Evolutionary conservation across 805 yeast species (phyloP).

Genomic region (Ogataea populi-albae): DNA sequence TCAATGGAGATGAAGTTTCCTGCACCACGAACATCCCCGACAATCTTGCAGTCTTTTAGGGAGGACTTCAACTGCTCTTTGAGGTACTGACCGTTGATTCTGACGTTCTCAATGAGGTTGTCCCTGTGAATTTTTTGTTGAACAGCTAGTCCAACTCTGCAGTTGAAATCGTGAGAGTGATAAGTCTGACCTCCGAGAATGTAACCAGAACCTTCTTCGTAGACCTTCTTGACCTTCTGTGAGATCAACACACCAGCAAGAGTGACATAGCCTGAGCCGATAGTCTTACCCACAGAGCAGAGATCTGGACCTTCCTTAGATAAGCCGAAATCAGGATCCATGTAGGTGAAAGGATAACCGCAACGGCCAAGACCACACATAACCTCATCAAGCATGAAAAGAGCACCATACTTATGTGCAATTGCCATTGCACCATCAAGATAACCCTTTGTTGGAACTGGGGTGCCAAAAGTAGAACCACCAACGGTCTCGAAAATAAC

Average conservation of each 20-base stretch:
- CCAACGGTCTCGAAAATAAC: conserved; percentile 45
- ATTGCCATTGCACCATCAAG: conserved; percentile 44
- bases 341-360: conserved; percentile 38
- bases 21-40: conserved; percentile 61
- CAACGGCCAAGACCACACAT: conserved; percentile 58
- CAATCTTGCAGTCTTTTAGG: conserved; percentile 37
- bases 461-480: conserved; percentile 46
- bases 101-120: conserved; percentile 39
- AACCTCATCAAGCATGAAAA: conserved; percentile 52
- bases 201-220: conserved; percentile 38
- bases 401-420: conserved; percentile 50
- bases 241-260: conserved; percentile 44
- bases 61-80: conserved; percentile 36
- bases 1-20: conserved; percentile 62
- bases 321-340: conserved; percentile 46
- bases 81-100: conserved; percentile 41
- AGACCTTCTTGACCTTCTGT: conserved; percentile 39
- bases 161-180: conserved; percentile 47
- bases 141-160: conserved; percentile 45
- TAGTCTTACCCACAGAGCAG: conserved; percentile 47
- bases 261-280: conserved; percentile 49
- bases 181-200: conserved; percentile 50
- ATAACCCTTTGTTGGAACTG: conserved; percentile 45
- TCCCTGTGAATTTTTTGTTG: conserved; percentile 39
- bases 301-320: conserved; percentile 46